These are phyloP conservation scores for Tagetes erecta DNA, from an alignment of 129 eudicot species.

Conservation along the genomic window DNA sequence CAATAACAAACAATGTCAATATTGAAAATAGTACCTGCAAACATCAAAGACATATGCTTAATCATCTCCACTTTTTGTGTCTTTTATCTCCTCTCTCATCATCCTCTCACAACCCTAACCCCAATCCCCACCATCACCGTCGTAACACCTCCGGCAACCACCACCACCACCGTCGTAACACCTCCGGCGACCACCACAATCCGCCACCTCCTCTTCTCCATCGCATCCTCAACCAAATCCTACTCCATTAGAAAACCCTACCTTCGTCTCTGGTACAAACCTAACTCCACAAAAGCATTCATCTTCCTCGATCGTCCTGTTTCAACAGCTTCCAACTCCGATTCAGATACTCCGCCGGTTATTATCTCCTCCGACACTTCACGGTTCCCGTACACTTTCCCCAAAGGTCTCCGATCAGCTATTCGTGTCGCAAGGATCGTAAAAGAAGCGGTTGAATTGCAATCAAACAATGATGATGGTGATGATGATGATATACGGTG, in stretches of 20 bases:
- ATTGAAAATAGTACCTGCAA: slow-evolving; percentile 27
- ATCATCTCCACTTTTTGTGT: slow-evolving; percentile 37
- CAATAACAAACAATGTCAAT: slow-evolving; percentile 21
- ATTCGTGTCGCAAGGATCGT: slow-evolving; percentile 72
- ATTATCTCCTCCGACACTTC: slow-evolving; percentile 47
- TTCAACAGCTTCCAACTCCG: slow-evolving; percentile 13
- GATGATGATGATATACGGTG: slow-evolving; percentile 38
- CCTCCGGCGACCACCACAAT: slow-evolving; percentile 33
- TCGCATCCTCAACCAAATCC: slow-evolving; percentile 57
- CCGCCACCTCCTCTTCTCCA: slow-evolving; percentile 64
- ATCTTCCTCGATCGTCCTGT: slow-evolving; percentile 60
- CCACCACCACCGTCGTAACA: slow-evolving; percentile 18
- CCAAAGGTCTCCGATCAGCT: slow-evolving; percentile 61
- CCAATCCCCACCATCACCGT: slow-evolving; percentile 29
- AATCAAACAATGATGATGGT: background rate
- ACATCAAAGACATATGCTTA: slow-evolving; percentile 53
- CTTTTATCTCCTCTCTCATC: slow-evolving; percentile 49
- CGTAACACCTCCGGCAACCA: slow-evolving; percentile 22
- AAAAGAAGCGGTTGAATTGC: slow-evolving; percentile 50
- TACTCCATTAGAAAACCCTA: slow-evolving; percentile 50
- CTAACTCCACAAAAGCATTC: slow-evolving; percentile 53
- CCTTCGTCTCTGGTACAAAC: slow-evolving; percentile 64
- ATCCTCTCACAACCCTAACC: slow-evolving; percentile 34
- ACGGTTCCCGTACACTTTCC: slow-evolving; percentile 55
- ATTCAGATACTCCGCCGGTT: slow-evolving; percentile 37